Evolutionary conservation across 208 protist species (phyloP), one percentile per base, ranked within the genome.

Genomic region (Dictyostelium gargantuum): DNA sequence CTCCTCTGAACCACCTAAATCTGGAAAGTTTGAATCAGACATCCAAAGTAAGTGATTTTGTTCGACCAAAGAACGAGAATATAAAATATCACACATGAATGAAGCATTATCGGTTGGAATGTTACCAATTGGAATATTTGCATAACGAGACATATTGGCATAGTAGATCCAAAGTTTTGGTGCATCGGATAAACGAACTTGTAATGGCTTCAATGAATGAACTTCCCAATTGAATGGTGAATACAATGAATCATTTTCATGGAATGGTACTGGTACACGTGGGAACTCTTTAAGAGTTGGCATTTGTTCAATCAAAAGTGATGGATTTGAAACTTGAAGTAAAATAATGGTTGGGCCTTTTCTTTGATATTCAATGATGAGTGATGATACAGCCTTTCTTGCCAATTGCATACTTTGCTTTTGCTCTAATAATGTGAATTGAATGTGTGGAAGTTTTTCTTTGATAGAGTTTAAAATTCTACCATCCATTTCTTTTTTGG

Each of bases 111-210:
- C 96, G 2, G 79, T 40, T 35, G 75, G 63, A 38, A 97, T 46
- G 85, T 97, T 97, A 70, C 96, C 96, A 42, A 97, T 89, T 40
- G 96, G 96, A 15, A 97, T 91, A 19, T 96, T 94, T 13, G 95
- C 82, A 54, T 97, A 97, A 56, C 92, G 93, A 9, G 96, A 92
- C 50, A 96, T 74, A 10, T 84, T 80, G 0, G 96, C 54, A 56
- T 95, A 91, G 29, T 86, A 50, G 5, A 82, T 58, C 44, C 85
- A 92, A 46, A 94, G 95, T 38, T 79, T 42, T 6, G n/a, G 82
- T 4, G 95, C 48, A 32, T 84, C 73, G 5, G 19, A 29, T 23
- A 58, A 23, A 56, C 74, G 61, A 50, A 56, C 32, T 9, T 26
- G 15, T 3, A 89, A 42, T 40, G 82, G 82, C 29, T 89, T 89